Evolutionary conservation across 768 basidiomycete genomes (phyloP), one percentile per base, ranked within the genome.

Genomic region (Tulasnella calospora): DNA sequence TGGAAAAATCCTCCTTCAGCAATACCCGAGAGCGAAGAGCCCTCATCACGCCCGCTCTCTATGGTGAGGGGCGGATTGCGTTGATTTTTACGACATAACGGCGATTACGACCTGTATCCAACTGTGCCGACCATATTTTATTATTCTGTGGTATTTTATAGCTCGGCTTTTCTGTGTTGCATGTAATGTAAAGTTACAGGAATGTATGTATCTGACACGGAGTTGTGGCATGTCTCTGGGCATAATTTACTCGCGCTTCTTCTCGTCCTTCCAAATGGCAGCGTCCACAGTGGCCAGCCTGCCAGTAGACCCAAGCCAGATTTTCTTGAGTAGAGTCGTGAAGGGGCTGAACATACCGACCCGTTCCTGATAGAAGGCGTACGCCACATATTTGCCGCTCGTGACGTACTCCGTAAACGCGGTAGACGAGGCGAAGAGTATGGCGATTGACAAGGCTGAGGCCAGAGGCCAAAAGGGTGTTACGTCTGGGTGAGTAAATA

Each of bases 331-430:
- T 0, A 85, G 81, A 0, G 90, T 90, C 41, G 83, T 78, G 21
- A 85, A 73, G 2, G 90, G 90, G 12, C 86, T 80, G 82, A 97
- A 96, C 92, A 95, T 95, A 17, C 89, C 91, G 5, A 97, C 95
- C 30, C 95, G 89, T 78, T 86, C 82, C 82, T 90, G 90, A 83
- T 96, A 98, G 5, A 90, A 89, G 7, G 82, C 82, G 84, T 97
- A 98, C 3, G 86, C 88, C 2, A 91, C 89, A 82, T 95, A 95
- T 83, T 98, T 98, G 72, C 86, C 83, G 41, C 82, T 80, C 7
- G 94, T 91, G 81, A 98, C 95, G 47, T 87, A 87, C 85, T 98
- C 96, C 0, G 95, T 94, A 84, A 92, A 92, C 19, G 83, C 79
- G 0, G 95, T 96, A 23, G 94, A 96, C 2, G 89, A 88, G 82